These are phyloP conservation scores for Candida sojae DNA, from an alignment of 1,139 yeast genomes.

Conservation along the genomic window DNA sequence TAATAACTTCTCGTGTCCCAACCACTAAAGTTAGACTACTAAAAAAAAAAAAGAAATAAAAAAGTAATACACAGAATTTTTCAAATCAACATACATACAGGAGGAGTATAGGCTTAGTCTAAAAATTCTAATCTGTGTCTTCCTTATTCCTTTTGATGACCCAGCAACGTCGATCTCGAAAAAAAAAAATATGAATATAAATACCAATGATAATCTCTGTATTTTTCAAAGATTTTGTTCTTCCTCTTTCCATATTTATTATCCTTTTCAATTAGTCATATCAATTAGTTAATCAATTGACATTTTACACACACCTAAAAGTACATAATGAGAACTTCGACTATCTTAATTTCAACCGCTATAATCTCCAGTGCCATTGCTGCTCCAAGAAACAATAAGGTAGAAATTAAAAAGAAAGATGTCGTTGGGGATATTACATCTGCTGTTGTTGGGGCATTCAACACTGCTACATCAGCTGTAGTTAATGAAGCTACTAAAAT, in stretches of 20 bases:
- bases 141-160: no score
- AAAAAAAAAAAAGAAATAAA: no score
- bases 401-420: neutral
- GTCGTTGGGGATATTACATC: constrained; percentile 1
- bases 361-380: constrained; percentile 3
- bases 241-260: neutral
- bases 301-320: neutral
- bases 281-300: neutral
- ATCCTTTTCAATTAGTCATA: neutral
- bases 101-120: no score
- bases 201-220: no score
- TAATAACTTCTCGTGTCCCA: no score
- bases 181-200: no score
- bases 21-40: no score
- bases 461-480: constrained; percentile 1
- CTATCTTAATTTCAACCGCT: neutral
- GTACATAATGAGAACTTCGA: constrained; percentile 5
- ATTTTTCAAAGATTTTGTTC: neutral
- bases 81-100: no score
- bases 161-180: no score
- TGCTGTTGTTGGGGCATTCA: neutral
- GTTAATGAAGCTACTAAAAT: constrained; percentile 1
- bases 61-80: no score
- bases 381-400: neutral
- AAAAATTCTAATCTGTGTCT: no score